Conservation (phyloP, 2,329 filamentous ascomycete species). For the Curvularia sp. region DNA sequence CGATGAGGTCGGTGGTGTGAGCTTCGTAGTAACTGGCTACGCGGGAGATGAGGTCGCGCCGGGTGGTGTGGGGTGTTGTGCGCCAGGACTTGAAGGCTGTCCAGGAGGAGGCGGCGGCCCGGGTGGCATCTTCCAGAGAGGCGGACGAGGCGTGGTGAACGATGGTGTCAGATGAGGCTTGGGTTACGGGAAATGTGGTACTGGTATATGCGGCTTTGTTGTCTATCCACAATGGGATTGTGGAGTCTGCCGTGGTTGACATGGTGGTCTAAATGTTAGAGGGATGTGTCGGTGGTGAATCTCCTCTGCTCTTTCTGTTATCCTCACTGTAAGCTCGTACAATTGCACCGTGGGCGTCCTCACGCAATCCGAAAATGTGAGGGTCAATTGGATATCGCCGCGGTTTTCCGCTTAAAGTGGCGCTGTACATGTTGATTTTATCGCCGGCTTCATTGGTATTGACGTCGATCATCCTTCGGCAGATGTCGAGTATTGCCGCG, state of each 20-base stretch:
- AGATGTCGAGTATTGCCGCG: slow-evolving; percentile 3
- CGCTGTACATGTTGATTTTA: slow-evolving; percentile 3
- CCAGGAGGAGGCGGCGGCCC: slow-evolving; percentile 65
- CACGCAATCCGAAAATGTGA: not conserved
- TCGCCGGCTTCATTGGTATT: not conserved
- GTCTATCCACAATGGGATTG: slow-evolving; percentile 55
- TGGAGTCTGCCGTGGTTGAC: slow-evolving; percentile 8
- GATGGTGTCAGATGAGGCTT: slow-evolving; percentile 60
- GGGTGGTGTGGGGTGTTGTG: slow-evolving; percentile 64
- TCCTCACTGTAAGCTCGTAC: not conserved
- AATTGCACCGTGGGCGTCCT: not conserved
- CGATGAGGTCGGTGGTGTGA: slow-evolving; percentile 65
- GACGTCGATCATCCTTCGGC: slow-evolving; percentile 11
- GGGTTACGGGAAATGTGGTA: slow-evolving; percentile 61
- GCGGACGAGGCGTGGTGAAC: slow-evolving; percentile 63
- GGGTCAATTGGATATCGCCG: too few species aligned
- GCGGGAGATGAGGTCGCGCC: slow-evolving; percentile 72
- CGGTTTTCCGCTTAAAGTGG: not conserved
- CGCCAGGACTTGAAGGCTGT: slow-evolving; percentile 73
- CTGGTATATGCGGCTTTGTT: slow-evolving; percentile 49
- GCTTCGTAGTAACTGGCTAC: slow-evolving; percentile 68
- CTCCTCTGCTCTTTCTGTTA: not conserved
- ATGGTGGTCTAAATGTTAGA: not conserved
- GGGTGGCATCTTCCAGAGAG: slow-evolving; percentile 60
- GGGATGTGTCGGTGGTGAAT: not conserved